These are phyloP conservation scores for Exophiala sp. DNA, from an alignment of 2,329 filamentous ascomycete genomes.

Conservation along the genomic window DNA sequence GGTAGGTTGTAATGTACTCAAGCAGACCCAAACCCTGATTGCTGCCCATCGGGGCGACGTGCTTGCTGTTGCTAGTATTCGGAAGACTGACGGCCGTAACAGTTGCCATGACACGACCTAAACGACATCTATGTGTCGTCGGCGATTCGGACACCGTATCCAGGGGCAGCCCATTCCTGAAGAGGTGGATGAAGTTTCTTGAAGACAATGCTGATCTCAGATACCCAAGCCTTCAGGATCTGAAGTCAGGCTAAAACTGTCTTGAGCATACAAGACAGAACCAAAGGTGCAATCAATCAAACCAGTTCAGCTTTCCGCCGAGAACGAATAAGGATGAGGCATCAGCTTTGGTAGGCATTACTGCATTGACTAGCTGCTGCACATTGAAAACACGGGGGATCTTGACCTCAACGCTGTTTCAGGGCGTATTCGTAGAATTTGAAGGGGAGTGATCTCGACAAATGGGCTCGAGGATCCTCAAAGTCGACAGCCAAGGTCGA, in stretches of 20 bases:
- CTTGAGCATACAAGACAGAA: background rate
- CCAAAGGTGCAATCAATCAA: background rate
- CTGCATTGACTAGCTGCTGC: background rate
- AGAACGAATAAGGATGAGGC: background rate
- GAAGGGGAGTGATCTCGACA: slow-evolving; percentile 8
- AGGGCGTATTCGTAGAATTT: background rate
- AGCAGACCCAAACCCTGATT: no score
- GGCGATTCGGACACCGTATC: slow-evolving; percentile 92
- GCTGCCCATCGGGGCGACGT: slow-evolving; percentile 5
- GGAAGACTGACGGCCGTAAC: slow-evolving; percentile 18
- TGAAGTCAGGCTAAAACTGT: slow-evolving; percentile 26
- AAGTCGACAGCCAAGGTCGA: no score
- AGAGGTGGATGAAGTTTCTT: slow-evolving; percentile 83
- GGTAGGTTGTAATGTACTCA: slow-evolving; percentile 56
- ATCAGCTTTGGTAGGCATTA: slow-evolving; percentile 1
- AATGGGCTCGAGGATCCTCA: background rate
- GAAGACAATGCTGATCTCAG: slow-evolving; percentile 85
- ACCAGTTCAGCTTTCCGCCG: background rate
- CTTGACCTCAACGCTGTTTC: background rate
- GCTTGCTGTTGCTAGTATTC: slow-evolving; percentile 27
- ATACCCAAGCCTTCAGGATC: slow-evolving; percentile 64
- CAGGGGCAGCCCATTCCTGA: slow-evolving; percentile 80
- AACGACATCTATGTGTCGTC: slow-evolving; percentile 80
- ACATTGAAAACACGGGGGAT: background rate
- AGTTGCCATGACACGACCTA: slow-evolving; percentile 97